Base-by-base conservation (phyloP, 2,329 filamentous ascomycete genomes). In the Trichoderma sp. region DNA sequence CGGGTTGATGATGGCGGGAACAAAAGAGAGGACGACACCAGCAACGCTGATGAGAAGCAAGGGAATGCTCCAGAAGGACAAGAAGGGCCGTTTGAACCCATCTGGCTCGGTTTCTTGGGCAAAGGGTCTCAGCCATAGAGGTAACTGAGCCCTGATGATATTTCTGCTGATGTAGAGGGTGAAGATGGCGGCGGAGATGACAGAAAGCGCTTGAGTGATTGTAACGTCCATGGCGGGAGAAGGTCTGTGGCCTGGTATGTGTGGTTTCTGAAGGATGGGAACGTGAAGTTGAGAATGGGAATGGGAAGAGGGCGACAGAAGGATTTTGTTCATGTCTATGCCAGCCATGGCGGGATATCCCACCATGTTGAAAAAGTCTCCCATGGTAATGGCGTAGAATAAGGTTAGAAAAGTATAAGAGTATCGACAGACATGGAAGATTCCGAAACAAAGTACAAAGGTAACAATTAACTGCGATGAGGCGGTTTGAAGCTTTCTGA, bases 101-200 rank as follows among this genome's bases (percentile, higher is more conserved):
- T 75, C 77, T 1, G 79, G 78, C 0, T 64, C 78, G 24, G 83
- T 76, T 77, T 88, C 87, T 9, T 82, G 80, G 3, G 87, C 87
- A 75, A 88, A 88, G 2, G 84, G 84, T 11, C 81, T 82, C 16
- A 84, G 79, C 85, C 86, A 88, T 60, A 79, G 81, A 0, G 87
- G 86, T 1, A 84, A 80, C 3, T 77, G 76, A 4, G 81, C 80
- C 2, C 79, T 76, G 6, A 85, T 74, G 3, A 77, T 79, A 4
- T 77, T 71, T 8, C 77, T 80, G 75, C 67, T 74, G 29, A 83
- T 33, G 71, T 84, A 82, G 18, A 85, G 68, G 21, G 83, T 75
- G 27, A 81, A 67, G 6, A 80, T 78, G 8, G 81, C 78, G 11
- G 85, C 63, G 6, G 84, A 83, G 6, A 80, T 33, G 2, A 68